A percentile compares a stretch with the other conserved stretches of the same genome.
These are phyloP conservation scores for Eragrostis nindensis DNA, from an alignment of 176 grass and related monocot genomes.

Conservation along the genomic window DNA sequence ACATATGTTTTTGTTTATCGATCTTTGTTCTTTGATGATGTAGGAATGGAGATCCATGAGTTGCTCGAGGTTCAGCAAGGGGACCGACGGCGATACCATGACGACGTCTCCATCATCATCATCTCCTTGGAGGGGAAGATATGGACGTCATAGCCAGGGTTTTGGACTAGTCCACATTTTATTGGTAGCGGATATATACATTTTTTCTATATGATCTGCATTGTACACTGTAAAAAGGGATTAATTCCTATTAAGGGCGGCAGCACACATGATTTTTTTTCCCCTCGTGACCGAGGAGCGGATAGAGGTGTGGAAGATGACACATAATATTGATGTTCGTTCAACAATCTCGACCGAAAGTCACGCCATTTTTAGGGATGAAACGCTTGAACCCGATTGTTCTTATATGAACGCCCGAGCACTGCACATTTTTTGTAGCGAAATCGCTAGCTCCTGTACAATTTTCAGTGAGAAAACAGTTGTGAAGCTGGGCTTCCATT, in stretches of 20 bases:
- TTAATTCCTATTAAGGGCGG: background rate
- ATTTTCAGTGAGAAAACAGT: too few relatives aligned
- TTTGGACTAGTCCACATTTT: slow-evolving; percentile 15
- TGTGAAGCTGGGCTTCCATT: too few relatives aligned
- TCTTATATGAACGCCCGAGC: too few relatives aligned
- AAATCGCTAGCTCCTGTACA: too few relatives aligned
- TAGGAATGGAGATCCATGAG: slow-evolving; percentile 74
- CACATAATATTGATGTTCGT: too few relatives aligned
- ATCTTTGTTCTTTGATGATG: background rate
- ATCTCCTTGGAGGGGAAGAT: slow-evolving; percentile 79
- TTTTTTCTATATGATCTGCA: background rate
- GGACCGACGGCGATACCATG: slow-evolving; percentile 65
- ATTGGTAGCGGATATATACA: background rate
- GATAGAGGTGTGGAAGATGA: too few relatives aligned
- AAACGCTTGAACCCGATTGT: too few relatives aligned
- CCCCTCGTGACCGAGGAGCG: background rate
- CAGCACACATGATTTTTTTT: background rate
- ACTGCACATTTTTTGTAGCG: too few relatives aligned
- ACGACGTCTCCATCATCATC: slow-evolving; percentile 87
- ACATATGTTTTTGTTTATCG: too few relatives aligned
- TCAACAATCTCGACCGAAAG: too few relatives aligned
- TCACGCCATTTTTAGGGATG: too few relatives aligned
- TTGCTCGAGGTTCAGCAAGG: slow-evolving; percentile 70
- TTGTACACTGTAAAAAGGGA: background rate
- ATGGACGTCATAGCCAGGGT: slow-evolving; percentile 58